Evolutionary conservation across 1,284 basidiomycete genomes (phyloP).

Genomic region (Austroboletus novae-zelandiae): DNA sequence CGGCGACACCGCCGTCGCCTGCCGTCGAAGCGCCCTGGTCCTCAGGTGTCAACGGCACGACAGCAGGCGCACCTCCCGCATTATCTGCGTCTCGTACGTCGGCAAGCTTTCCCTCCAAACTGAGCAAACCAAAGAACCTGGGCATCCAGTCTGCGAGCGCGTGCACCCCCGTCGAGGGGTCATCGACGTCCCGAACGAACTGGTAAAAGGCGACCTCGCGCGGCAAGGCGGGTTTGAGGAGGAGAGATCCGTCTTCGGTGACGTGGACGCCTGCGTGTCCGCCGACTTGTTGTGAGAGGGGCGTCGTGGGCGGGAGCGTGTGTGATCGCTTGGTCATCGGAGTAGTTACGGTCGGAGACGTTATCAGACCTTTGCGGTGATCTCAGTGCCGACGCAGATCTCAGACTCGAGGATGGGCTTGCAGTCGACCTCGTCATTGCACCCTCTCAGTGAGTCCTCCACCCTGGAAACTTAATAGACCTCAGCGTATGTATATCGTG

Average conservation of each 20-base stretch:
- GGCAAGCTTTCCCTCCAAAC: constrained; percentile 60
- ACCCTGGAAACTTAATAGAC: too few species aligned
- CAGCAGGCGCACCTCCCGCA: constrained; percentile 31
- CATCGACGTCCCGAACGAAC: constrained; percentile 41
- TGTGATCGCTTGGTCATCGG: constrained; percentile 4
- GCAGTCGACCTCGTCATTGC: too few species aligned
- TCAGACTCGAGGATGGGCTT: too few species aligned
- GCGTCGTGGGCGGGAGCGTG: constrained; percentile 23
- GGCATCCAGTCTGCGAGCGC: constrained; percentile 60
- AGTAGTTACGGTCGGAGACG: neutral
- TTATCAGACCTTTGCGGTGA: too few species aligned
- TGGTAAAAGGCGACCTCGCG: constrained; percentile 85
- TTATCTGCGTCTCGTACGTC: constrained; percentile 2
- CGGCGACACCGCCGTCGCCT: neutral
- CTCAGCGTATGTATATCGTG: too few species aligned
- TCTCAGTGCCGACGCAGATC: too few species aligned
- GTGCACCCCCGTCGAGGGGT: constrained; percentile 9
- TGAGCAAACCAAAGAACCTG: constrained; percentile 74
- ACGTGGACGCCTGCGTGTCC: constrained; percentile 81
- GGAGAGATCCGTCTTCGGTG: constrained; percentile 71
- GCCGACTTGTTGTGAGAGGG: constrained; percentile 68
- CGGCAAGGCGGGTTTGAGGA: constrained; percentile 81
- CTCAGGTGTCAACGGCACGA: constrained; percentile 1
- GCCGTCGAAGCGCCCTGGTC: neutral
- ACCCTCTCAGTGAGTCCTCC: too few species aligned